These are phyloP conservation scores for Xylaria flabelliformis DNA, from an alignment of 495 filamentous ascomycete species.

Conservation along the genomic window DNA sequence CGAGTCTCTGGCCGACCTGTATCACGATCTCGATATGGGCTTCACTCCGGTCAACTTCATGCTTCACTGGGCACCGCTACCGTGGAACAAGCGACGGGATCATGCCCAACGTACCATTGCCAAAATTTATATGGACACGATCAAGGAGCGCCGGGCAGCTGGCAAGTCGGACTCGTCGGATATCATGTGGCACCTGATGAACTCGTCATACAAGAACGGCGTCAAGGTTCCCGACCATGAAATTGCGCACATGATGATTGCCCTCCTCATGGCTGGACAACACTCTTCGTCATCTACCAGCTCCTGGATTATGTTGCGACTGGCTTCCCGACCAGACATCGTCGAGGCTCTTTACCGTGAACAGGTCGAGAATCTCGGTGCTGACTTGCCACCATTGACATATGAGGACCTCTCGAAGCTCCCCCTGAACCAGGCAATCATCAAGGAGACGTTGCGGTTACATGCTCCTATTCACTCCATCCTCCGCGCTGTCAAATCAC, in stretches of 20 bases:
- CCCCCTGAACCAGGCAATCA: constrained; percentile 69
- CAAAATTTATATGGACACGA: constrained; percentile 78
- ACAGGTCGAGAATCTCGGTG: constrained; percentile 67
- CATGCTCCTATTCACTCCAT: constrained; percentile 86
- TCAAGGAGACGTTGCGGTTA: constrained; percentile 82
- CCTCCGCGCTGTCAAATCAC: constrained; percentile 81
- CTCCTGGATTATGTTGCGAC: constrained; percentile 80
- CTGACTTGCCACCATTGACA: constrained; percentile 65
- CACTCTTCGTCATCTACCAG: constrained; percentile 84
- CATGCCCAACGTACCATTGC: constrained; percentile 75
- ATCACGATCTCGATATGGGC: constrained; percentile 85
- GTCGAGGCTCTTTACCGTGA: constrained; percentile 79
- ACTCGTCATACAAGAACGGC: constrained; percentile 77
- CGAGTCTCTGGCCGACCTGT: constrained; percentile 73
- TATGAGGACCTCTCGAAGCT: constrained; percentile 74
- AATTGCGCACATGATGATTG: constrained; percentile 91
- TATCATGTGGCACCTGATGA: constrained; percentile 87
- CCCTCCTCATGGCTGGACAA: constrained; percentile 86
- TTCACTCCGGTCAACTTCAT: constrained; percentile 86
- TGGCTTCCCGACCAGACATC: constrained; percentile 74
- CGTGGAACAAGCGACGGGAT: constrained; percentile 81
- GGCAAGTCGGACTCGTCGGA: constrained; percentile 62
- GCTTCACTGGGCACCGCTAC: constrained; percentile 85
- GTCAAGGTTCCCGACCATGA: constrained; percentile 74
- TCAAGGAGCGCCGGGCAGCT: constrained; percentile 66